phyloP scores from a whole-genome alignment of 176 grass and related monocot genomes.

The Tuctoria greenei region DNA sequence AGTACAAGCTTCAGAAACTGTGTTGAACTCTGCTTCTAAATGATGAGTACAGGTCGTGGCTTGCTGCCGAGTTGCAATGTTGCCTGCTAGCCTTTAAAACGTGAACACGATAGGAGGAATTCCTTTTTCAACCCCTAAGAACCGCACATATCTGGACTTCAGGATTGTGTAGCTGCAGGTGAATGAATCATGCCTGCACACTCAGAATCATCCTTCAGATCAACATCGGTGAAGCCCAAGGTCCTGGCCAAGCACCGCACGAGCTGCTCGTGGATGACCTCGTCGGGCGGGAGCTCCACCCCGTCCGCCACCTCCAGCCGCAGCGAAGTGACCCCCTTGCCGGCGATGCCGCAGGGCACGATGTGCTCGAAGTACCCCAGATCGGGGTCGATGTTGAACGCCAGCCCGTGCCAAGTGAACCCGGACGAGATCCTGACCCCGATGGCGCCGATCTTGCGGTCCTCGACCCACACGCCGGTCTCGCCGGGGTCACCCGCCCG shows the following conservation, averaged over 20 bases:
- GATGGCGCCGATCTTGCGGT: conserved; percentile 93
- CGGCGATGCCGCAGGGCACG: conserved; percentile 77
- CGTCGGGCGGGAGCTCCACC: conserved; percentile 60
- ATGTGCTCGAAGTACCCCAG: conserved; percentile 68
- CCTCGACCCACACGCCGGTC: conserved; percentile 85
- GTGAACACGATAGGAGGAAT: too few relatives aligned
- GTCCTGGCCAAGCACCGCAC: conserved; percentile 57
- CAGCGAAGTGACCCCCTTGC: conserved; percentile 76
- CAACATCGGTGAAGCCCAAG: conserved; percentile 44
- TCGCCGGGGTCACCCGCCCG: conserved; percentile 53
- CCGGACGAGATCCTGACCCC: conserved; percentile 88
- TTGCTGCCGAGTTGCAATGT: too few relatives aligned
- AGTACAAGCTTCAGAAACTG: too few relatives aligned
- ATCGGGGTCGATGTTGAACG: conserved; percentile 79
- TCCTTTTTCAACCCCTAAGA: too few relatives aligned
- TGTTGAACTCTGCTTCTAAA: too few relatives aligned
- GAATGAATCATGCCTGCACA: conserved; percentile 32
- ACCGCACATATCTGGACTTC: neutral
- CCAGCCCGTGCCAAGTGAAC: conserved; percentile 77
- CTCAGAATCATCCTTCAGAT: conserved; percentile 33
- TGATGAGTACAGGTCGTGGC: too few relatives aligned
- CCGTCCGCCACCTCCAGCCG: conserved; percentile 45
- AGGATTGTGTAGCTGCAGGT: conserved; percentile 9
- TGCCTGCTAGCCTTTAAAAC: too few relatives aligned
- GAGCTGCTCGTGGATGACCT: conserved; percentile 78